Evolutionary conservation across 1,284 basidiomycete genomes (phyloP), one percentile per base, ranked within the genome.

Genomic region (Cryptococcus sp.): DNA sequence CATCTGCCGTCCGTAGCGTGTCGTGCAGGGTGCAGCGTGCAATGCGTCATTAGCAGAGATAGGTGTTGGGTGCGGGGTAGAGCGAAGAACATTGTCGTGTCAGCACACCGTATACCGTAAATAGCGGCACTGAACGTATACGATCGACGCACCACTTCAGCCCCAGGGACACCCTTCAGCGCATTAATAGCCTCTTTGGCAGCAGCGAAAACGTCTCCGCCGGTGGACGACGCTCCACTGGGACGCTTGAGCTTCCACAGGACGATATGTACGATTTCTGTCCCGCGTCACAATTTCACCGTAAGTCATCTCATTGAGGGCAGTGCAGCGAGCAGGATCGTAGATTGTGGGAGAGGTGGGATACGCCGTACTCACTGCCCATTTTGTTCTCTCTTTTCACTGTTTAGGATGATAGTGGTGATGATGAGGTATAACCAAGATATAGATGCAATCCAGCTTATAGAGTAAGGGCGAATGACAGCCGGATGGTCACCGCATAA

Each of bases 221-320:
- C 47, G 1, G 62, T 50, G 2, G 58, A 47, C 35, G 57, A 50
- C 8, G 42, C 42, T 7, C 42, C 42, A 53, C 65, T 47, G 13
- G 66, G 61, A 13, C 63, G 61, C 58, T 68, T 67, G 57, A 79
- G 71, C 58, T 75, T 75, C 70, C 70, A 77, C 25, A 77, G 68
- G 50, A 79, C 77, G 57, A 79, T 76, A 60, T 78, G 77, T 17
- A 76, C 66, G 70, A 78, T 70, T 56, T 77, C 73, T 77, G 59
- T n/a, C 6, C 30, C 49, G 25, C 25, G 25, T 25, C 25, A 25
- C 30, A 35, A 13, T 13, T 2, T 35, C 30, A 35, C 30, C 7
- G 30, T 10, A 10, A 35, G 30, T 35, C 7, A 5, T 35, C 10
- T 35, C 8, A 35, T 35, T 8, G 7, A 8, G 30, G 10, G 8